Evolutionary conservation across 495 filamentous ascomycete genomes (phyloP), one percentile per base, ranked within the genome.

Genomic region (Hypomontagnella monticulosa): DNA sequence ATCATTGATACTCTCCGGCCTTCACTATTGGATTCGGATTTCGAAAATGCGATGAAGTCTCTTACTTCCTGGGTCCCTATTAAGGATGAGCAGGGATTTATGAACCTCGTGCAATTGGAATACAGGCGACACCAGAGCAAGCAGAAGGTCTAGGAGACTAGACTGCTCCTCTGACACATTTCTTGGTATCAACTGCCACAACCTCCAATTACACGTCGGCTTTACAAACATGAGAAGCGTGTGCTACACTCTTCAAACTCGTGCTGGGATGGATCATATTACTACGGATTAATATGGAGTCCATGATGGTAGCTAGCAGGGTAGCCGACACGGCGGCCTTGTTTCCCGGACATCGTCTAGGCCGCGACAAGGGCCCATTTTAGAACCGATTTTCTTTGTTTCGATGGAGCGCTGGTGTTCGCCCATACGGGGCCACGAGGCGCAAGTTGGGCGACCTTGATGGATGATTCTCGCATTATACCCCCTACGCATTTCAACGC

Each of bases 21-120:
- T 36, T 93, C 97, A 52, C 81, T 99, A 15, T 84, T 99, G 1
- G 93, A 97, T 64, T 91, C 90, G 4, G 95, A 98, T 69, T 99
- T 99, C 71, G 95, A 99, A 76, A 96, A 96, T 69, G 89, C 89
- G 11, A 99, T 99, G 95, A 97, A 97, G 77, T 91, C 95, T 20
- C 84, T 99, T 60, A 99, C 95, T 37, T 92, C 90, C 57, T 97
- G 92, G 90, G 88, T 99, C 36, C 96, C 96, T 10, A 90, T 99
- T 68, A 91, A 91, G 77, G 96, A 98, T 62, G 91, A 96, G 74
- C 95, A 99, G 72, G 73, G 97, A 34, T 83, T 99, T 67, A 97
- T 99, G 92, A 88, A 89, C 61, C 93, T 99, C 16, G 87, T 92
- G n/a, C 88, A 91, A 71, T 86, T 91, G 14, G 95, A 97, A 79